Percentiles rank a stretch among this genome's conserved stretches.
Evolutionary conservation across 208 protist genomes (phyloP).

Genomic region (Sergeia podlipaevii): DNA sequence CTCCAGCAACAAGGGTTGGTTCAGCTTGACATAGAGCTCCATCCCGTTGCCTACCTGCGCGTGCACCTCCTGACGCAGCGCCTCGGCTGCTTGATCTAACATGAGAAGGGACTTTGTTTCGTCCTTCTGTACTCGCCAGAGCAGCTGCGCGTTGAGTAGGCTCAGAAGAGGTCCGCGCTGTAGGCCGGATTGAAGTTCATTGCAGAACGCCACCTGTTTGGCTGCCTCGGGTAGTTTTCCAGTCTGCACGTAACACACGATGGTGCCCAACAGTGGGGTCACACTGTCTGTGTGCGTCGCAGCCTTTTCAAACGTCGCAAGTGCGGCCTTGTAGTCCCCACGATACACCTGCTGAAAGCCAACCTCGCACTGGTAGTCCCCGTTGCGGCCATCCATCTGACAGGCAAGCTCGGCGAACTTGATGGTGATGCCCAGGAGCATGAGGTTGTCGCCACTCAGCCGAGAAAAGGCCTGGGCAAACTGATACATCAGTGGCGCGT

Average conservation of each 20-base stretch:
- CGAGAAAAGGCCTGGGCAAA: slow-evolving; percentile 73
- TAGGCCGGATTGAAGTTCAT: slow-evolving; percentile 77
- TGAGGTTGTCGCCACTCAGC: slow-evolving; percentile 41
- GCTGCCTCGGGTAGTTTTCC: slow-evolving; percentile 77
- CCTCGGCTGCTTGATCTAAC: slow-evolving; percentile 80
- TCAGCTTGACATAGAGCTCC: slow-evolving; percentile 71
- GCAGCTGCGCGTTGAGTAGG: slow-evolving; percentile 75
- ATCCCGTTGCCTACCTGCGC: slow-evolving; percentile 26
- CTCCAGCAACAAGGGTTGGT: slow-evolving; percentile 76
- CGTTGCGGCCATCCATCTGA: slow-evolving; percentile 43
- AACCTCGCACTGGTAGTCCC: slow-evolving; percentile 81
- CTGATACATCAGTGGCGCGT: slow-evolving; percentile 63
- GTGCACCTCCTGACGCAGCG: slow-evolving; percentile 53
- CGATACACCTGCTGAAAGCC: slow-evolving; percentile 73
- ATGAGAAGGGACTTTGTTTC: slow-evolving; percentile 45
- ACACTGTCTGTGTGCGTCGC: slow-evolving; percentile 73
- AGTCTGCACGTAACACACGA: slow-evolving; percentile 58
- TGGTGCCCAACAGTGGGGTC: slow-evolving; percentile 64
- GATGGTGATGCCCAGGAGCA: slow-evolving; percentile 59
- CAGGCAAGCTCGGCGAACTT: slow-evolving; percentile 68
- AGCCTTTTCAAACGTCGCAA: slow-evolving; percentile 70
- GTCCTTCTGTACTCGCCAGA: slow-evolving; percentile 65
- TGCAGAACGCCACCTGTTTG: slow-evolving; percentile 84
- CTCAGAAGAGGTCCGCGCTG: slow-evolving; percentile 78
- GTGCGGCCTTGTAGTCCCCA: slow-evolving; percentile 71